Conservation (phyloP, 768 basidiomycete genomes). For the Suillus plorans region DNA sequence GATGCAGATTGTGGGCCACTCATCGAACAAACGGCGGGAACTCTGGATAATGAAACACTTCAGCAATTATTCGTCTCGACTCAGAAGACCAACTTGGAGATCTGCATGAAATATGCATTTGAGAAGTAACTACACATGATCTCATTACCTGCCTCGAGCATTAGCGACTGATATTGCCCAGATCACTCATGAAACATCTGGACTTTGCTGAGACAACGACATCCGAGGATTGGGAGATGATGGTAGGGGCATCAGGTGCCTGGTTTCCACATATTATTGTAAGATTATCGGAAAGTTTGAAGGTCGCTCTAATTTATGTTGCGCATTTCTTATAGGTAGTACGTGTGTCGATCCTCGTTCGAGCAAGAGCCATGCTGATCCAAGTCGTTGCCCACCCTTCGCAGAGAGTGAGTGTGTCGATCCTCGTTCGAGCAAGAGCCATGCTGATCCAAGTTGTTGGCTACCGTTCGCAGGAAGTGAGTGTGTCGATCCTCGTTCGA, state of each 20-base stretch:
- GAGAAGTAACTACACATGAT: background rate
- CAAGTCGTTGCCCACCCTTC: too few species aligned
- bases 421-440: too few species aligned
- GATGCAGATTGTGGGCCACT: background rate
- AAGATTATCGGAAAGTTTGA: background rate
- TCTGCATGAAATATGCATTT: background rate
- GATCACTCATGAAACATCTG: background rate
- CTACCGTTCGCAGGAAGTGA: too few species aligned
- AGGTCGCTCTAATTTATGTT: background rate
- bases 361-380: too few species aligned
- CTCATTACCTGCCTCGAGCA: background rate
- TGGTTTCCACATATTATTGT: background rate
- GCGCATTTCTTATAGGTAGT: background rate
- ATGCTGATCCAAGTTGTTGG: too few species aligned
- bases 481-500: background rate
- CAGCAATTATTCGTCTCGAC: background rate
- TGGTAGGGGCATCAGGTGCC: background rate
- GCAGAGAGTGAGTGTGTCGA: too few species aligned
- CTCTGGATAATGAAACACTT: background rate
- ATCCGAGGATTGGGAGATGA: too few species aligned
- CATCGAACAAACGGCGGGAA: background rate
- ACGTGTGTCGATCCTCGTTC: background rate
- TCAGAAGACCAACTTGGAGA: background rate
- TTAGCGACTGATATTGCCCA: background rate
- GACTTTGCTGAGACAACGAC: background rate